These are phyloP conservation scores for Starmera dryadoides DNA, from an alignment of 805 yeast genomes.

Conservation along the genomic window DNA sequence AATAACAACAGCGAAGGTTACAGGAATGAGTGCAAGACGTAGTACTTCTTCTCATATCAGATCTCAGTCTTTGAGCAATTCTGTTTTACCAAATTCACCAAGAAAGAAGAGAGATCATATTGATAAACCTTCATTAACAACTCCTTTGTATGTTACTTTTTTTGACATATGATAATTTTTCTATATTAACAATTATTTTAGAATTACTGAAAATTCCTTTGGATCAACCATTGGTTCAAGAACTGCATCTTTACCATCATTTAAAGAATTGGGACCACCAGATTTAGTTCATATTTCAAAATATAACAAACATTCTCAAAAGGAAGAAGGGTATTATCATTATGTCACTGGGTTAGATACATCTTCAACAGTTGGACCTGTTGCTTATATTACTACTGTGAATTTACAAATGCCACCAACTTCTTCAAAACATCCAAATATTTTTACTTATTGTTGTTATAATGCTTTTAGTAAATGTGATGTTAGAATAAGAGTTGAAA, in stretches of 20 bases:
- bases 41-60: too few relatives aligned
- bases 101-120: background rate
- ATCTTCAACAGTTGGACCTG: conserved; percentile 37
- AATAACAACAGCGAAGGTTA: too few relatives aligned
- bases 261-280: conserved; percentile 60
- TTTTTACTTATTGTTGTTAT: conserved; percentile 54
- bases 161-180: too few relatives aligned
- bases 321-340: conserved; percentile 46
- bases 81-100: background rate
- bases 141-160: too few relatives aligned
- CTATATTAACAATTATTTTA: conserved; percentile 10
- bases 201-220: conserved; percentile 38
- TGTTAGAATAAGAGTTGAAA: conserved; percentile 54
- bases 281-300: conserved; percentile 53
- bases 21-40: too few relatives aligned
- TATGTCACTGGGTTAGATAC: conserved; percentile 40
- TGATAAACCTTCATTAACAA: too few relatives aligned
- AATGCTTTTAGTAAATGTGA: conserved; percentile 69
- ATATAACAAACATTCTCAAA: conserved; percentile 16
- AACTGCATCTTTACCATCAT: conserved; percentile 32
- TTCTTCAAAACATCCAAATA: conserved; percentile 18
- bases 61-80: too few relatives aligned
- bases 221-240: conserved; percentile 51
- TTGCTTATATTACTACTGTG: conserved; percentile 37
- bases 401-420: conserved; percentile 16